These are phyloP conservation scores for Gossypium australe DNA, from an alignment of 345 rosid genomes.

Conservation along the genomic window DNA sequence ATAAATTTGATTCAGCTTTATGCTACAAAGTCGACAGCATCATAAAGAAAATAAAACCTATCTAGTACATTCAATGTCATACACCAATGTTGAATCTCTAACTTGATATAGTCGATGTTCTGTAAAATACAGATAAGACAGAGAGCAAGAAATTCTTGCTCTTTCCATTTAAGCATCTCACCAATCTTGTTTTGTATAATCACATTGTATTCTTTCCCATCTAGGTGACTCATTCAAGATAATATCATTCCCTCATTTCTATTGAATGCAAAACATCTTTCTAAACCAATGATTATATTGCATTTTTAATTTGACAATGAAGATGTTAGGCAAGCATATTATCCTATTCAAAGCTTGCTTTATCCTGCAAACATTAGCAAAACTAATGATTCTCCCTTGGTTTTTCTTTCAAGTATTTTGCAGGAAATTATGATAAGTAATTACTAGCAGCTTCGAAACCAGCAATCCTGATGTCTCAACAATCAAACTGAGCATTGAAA, in stretches of 20 bases:
- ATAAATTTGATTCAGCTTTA: background rate
- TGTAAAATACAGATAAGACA: background rate
- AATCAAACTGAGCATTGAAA: background rate
- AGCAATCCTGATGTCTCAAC: background rate
- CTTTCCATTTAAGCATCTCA: background rate
- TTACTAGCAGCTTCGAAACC: background rate
- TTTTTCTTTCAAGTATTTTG: background rate
- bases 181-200: background rate
- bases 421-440: background rate
- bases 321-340: background rate
- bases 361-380: background rate
- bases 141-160: background rate
- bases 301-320: background rate
- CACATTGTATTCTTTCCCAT: background rate
- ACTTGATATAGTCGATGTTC: background rate
- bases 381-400: background rate
- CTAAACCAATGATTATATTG: conserved; percentile 1
- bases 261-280: background rate
- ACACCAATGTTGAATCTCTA: background rate
- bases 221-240: background rate
- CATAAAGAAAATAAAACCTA: background rate
- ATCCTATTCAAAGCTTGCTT: background rate
- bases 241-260: background rate
- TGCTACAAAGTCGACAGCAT: background rate
- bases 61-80: background rate